phyloP scores from a whole-genome alignment of 176 grass and related monocot species.

The Bonia amplexicaulis region DNA sequence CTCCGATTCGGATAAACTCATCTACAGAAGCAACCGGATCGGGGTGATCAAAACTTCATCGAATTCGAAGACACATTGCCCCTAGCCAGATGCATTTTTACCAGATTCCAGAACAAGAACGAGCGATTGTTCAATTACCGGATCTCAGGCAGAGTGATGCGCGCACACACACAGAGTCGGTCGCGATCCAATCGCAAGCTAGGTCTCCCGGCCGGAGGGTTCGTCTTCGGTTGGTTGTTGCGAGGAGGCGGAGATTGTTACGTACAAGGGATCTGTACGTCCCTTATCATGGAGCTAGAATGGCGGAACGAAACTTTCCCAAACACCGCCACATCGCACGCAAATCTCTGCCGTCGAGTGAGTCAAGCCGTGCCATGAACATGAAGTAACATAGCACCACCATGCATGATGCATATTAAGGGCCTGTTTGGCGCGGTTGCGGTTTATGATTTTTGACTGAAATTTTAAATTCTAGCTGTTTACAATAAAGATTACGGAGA shows the following conservation, averaged over 20 bases:
- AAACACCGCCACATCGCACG: not conserved
- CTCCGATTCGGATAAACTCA: conserved; percentile 33
- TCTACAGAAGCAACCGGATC: not conserved
- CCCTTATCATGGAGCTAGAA: not conserved
- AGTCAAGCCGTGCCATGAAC: not conserved
- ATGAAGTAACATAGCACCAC: no score
- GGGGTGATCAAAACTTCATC: not conserved
- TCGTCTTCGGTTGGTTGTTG: not conserved
- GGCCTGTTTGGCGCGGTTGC: no score
- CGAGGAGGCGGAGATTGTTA: not conserved
- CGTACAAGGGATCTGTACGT: not conserved
- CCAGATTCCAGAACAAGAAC: not conserved
- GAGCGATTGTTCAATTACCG: not conserved
- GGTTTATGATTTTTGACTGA: no score
- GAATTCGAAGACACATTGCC: not conserved
- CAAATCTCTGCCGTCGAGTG: not conserved
- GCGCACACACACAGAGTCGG: not conserved
- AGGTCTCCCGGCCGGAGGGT: not conserved
- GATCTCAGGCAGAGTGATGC: not conserved
- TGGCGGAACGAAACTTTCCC: not conserved
- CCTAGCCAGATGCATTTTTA: not conserved
- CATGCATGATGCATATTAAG: no score
- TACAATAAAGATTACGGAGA: no score
- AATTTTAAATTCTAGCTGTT: no score
- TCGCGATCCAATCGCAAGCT: not conserved